A percentile compares a stretch with the other conserved stretches of the same genome.
phyloP scores from a whole-genome alignment of 371 early-diverging fungal species.

The Mortierella sp. region DNA sequence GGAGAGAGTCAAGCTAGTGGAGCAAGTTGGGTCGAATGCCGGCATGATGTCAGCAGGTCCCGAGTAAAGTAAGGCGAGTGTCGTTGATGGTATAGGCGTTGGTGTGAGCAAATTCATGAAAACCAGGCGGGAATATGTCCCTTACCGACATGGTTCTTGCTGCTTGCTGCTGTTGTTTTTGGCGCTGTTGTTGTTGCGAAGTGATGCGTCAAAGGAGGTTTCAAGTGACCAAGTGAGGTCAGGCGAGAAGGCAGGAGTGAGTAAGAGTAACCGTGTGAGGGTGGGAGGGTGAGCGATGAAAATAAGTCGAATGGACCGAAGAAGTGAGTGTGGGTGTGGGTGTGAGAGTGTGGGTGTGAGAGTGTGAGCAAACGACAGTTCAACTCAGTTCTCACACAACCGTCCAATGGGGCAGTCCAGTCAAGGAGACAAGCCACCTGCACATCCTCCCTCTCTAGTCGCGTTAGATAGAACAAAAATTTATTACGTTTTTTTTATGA shows the following conservation, averaged over 20 bases:
- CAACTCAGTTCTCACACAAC: no score
- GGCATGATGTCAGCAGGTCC: neutral
- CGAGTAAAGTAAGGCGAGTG: neutral
- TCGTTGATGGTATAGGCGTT: neutral
- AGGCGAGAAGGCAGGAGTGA: neutral
- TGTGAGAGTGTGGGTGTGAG: no score
- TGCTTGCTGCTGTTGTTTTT: neutral
- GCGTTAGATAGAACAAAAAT: no score
- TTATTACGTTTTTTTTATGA: neutral
- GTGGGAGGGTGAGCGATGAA: neutral
- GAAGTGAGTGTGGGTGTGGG: neutral
- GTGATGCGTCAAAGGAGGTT: neutral
- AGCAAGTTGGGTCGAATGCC: neutral
- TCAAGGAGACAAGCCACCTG: no score
- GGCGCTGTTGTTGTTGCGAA: neutral
- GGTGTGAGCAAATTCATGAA: neutral
- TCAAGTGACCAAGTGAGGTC: neutral
- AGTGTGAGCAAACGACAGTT: no score
- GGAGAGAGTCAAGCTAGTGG: neutral
- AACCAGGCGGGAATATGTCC: neutral
- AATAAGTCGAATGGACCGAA: neutral
- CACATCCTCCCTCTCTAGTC: no score
- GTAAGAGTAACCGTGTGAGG: neutral
- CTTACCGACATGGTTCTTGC: slow-evolving; percentile 31
- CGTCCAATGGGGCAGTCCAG: no score